Percentiles rank a stretch among this genome's conserved stretches.
These are phyloP conservation scores for Talaromyces sp. DNA, from an alignment of 2,329 filamentous ascomycete species.

Conservation along the genomic window DNA sequence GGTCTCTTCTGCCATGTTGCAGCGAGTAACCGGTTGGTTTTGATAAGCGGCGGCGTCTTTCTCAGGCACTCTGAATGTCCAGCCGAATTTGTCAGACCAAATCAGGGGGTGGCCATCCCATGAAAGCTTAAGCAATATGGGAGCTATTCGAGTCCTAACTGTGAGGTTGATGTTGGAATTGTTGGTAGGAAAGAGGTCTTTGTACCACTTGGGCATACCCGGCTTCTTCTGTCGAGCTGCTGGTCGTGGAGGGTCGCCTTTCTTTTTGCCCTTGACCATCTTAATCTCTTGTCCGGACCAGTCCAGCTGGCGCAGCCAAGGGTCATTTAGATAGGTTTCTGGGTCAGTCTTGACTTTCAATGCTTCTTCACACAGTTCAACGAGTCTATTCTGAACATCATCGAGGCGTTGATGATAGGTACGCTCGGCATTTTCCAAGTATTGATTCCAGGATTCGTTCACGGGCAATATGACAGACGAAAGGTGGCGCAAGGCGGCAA, in stretches of 20 bases:
- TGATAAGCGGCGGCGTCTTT: conserved; percentile 60
- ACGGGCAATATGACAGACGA: conserved; percentile 89
- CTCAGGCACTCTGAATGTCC: conserved; percentile 76
- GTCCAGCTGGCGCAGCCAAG: conserved; percentile 89
- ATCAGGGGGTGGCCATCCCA: conserved; percentile 88
- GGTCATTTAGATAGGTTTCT: conserved; percentile 69
- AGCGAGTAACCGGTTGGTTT: conserved; percentile 65
- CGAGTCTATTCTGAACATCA: conserved; percentile 70
- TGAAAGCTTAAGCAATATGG: conserved; percentile 72
- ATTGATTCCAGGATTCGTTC: conserved; percentile 79
- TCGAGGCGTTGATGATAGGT: conserved; percentile 74
- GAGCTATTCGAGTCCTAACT: conserved; percentile 81
- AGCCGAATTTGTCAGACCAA: conserved; percentile 91
- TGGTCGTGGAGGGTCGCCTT: conserved; percentile 70
- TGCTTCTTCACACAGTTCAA: conserved; percentile 71
- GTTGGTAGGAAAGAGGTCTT: conserved; percentile 71
- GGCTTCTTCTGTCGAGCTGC: conserved; percentile 85
- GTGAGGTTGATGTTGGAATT: conserved; percentile 66
- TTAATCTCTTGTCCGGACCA: conserved; percentile 91
- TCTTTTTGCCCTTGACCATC: conserved; percentile 89
- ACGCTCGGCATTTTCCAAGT: conserved; percentile 75
- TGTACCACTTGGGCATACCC: conserved; percentile 95
- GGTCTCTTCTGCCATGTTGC: conserved; percentile 72
- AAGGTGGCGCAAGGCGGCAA: conserved; percentile 87
- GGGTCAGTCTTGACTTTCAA: conserved; percentile 65